phyloP scores from a whole-genome alignment of 2,329 filamentous ascomycete genomes.

The Pyricularia sp. region DNA sequence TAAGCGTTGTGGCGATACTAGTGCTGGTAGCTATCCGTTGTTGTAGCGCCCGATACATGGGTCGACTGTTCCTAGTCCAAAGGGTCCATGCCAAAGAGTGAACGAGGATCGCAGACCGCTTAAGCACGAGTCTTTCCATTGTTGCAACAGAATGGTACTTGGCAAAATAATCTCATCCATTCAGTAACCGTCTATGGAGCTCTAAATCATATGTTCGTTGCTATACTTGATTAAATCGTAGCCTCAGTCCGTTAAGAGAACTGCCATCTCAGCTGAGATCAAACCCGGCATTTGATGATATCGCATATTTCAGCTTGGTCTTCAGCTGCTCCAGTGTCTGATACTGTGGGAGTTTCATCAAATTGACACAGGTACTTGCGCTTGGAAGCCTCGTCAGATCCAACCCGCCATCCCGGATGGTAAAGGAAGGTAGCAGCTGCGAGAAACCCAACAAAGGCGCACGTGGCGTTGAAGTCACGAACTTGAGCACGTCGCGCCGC shows the following conservation, averaged over 20 bases:
- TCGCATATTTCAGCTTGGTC: constrained; percentile 80
- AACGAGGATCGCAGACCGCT: no score
- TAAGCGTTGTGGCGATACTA: no score
- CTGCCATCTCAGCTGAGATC: constrained; percentile 52
- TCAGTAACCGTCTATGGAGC: background rate
- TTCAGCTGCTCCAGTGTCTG: constrained; percentile 53
- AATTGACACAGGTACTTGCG: constrained; percentile 91
- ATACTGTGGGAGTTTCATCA: constrained; percentile 87
- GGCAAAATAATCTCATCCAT: no score
- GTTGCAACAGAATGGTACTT: no score
- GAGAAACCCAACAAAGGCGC: constrained; percentile 85
- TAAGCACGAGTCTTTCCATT: no score
- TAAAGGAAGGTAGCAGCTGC: constrained; percentile 77
- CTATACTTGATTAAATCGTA: background rate
- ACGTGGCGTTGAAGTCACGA: constrained; percentile 87
- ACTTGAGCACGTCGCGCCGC: constrained; percentile 80
- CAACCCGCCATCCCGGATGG: constrained; percentile 72
- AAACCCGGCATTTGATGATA: constrained; percentile 86
- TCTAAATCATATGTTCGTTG: background rate
- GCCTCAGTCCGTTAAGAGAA: background rate
- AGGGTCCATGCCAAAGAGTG: no score
- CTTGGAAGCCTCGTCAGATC: constrained; percentile 78
- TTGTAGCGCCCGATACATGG: no score
- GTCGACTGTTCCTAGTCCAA: no score
- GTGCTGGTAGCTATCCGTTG: no score